Conservation (phyloP, 306 rosid genomes). For the Senna tora region DNA sequence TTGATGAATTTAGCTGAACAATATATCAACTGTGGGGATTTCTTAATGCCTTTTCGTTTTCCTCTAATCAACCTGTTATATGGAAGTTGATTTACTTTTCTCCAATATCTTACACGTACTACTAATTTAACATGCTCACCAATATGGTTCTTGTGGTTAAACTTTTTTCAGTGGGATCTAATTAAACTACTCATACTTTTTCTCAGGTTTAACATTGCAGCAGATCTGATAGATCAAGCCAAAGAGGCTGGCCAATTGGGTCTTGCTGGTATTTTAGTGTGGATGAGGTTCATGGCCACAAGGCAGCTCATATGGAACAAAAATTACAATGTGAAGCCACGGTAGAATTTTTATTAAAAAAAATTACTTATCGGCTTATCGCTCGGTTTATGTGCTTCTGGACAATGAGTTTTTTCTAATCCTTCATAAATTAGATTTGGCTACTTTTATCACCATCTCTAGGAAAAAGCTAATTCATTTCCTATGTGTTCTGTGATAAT, state of each 20-base stretch:
- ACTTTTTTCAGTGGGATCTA: conserved; percentile 36
- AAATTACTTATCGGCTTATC: conserved; percentile 15
- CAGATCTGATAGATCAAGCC: conserved; percentile 78
- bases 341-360: conserved; percentile 55
- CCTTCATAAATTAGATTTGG: conserved; percentile 23
- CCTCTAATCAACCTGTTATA: not conserved
- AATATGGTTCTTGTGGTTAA: conserved; percentile 17
- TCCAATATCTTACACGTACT: conserved; percentile 1
- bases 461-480: conserved; percentile 30
- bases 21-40: not conserved
- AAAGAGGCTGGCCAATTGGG: conserved; percentile 80
- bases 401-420: conserved; percentile 24
- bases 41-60: not conserved
- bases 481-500: conserved; percentile 21
- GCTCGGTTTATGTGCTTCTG: conserved; percentile 31
- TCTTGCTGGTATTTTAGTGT: conserved; percentile 84
- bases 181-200: conserved; percentile 35
- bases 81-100: conserved; percentile 21
- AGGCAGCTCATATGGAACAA: conserved; percentile 99
- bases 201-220: conserved; percentile 92
- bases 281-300: conserved; percentile 99
- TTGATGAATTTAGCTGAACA: conserved; percentile 9
- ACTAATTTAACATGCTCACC: not conserved
- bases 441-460: conserved; percentile 15
- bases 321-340: conserved; percentile 98